Conservation (phyloP, 257 asterid genomes). For the Ballota nigra region DNA sequence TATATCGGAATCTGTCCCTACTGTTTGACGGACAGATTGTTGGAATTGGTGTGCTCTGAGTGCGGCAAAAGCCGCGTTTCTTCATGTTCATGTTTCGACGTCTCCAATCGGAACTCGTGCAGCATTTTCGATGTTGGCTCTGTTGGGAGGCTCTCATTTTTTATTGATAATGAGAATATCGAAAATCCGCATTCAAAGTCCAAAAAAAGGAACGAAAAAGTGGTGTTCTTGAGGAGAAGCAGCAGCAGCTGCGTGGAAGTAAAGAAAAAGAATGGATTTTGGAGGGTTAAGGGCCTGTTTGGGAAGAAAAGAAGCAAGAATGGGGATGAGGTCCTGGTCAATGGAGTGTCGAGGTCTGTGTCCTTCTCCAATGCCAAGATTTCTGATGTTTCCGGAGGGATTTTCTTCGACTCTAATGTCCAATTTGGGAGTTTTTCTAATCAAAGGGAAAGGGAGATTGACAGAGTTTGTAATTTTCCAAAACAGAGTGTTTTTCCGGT, state of each 20-base stretch:
- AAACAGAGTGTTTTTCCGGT: conserved; percentile 45
- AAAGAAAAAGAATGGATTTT: conserved; percentile 60
- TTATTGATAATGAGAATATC: conserved; percentile 53
- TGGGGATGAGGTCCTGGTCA: too few species aligned
- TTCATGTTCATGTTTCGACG: conserved; percentile 75
- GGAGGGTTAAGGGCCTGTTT: conserved; percentile 67
- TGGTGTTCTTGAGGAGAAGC: conserved; percentile 56
- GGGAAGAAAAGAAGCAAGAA: conserved; percentile 44
- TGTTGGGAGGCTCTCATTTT: conserved; percentile 63
- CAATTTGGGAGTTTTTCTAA: background rate
- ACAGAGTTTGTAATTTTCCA: background rate
- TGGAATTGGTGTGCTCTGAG: conserved; percentile 63
- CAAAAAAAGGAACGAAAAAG: conserved; percentile 31
- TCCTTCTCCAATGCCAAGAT: conserved; percentile 60
- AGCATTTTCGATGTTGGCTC: conserved; percentile 51
- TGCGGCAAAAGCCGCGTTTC: conserved; percentile 80
- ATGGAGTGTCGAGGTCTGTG: conserved; percentile 61
- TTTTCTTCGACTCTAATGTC: conserved; percentile 42
- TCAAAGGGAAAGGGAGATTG: background rate
- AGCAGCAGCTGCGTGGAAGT: conserved; percentile 72
- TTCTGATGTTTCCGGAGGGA: conserved; percentile 85
- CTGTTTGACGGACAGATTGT: conserved; percentile 64
- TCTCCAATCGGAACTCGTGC: conserved; percentile 50
- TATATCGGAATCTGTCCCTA: conserved; percentile 69
- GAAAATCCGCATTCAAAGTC: background rate